A percentile compares a stretch with the other conserved stretches of the same genome.
These are phyloP conservation scores for Pseudogymnoascus sp. DNA, from an alignment of 2,329 filamentous ascomycete species.

Conservation along the genomic window DNA sequence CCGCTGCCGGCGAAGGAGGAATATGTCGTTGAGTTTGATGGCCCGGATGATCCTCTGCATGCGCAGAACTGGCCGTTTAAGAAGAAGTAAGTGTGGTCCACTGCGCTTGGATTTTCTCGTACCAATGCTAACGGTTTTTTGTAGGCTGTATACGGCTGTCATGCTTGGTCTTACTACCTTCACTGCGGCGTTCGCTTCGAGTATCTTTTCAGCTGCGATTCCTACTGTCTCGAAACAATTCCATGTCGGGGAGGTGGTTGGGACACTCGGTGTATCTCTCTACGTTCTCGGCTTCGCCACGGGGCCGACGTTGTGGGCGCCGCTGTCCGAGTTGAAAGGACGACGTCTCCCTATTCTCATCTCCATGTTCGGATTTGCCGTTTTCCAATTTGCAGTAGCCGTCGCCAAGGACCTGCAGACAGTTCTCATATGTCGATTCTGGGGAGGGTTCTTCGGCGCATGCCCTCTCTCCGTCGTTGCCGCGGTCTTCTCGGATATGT, in stretches of 20 bases:
- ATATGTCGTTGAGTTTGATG: slow-evolving; percentile 80
- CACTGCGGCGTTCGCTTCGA: slow-evolving; percentile 62
- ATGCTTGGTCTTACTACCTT: slow-evolving; percentile 69
- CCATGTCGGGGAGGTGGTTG: slow-evolving; percentile 51
- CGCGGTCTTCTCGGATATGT: slow-evolving; percentile 65
- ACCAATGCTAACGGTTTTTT: slow-evolving; percentile 14
- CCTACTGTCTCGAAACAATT: slow-evolving; percentile 47
- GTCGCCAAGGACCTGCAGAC: slow-evolving; percentile 60
- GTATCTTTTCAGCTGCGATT: slow-evolving; percentile 64
- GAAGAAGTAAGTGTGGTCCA: slow-evolving; percentile 57
- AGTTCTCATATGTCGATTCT: slow-evolving; percentile 63
- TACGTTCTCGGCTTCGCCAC: slow-evolving; percentile 66
- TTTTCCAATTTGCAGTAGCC: slow-evolving; percentile 58
- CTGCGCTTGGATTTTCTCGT: slow-evolving; percentile 29
- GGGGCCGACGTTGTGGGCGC: slow-evolving; percentile 64
- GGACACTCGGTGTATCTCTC: slow-evolving; percentile 55
- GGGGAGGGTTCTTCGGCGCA: slow-evolving; percentile 62
- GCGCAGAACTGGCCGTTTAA: slow-evolving; percentile 77
- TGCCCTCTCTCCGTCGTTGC: slow-evolving; percentile 60
- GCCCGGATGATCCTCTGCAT: slow-evolving; percentile 72
- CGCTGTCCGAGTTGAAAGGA: slow-evolving; percentile 63
- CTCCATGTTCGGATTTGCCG: slow-evolving; percentile 59
- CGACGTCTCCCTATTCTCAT: slow-evolving; percentile 53
- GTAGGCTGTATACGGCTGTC: slow-evolving; percentile 50
- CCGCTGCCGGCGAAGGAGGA: slow-evolving; percentile 60